Evolutionary conservation across 768 basidiomycete species (phyloP).

Genomic region (Serendipita vermifera): DNA sequence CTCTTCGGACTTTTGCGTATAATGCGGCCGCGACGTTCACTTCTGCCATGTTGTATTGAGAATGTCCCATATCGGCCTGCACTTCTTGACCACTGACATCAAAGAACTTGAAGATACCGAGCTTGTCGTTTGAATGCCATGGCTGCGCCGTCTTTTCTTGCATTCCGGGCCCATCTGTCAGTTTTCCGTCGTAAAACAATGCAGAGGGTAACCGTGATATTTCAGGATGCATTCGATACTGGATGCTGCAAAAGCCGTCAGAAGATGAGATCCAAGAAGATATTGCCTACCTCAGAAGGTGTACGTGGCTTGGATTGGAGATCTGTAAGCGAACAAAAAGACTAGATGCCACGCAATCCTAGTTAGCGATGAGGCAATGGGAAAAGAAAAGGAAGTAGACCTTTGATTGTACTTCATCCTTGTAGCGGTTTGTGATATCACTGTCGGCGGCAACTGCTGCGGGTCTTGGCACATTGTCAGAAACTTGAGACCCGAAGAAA

Average conservation of each 20-base stretch:
- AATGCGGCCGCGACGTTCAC: slow-evolving; percentile 62
- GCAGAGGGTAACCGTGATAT: slow-evolving; percentile 83
- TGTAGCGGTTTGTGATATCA: slow-evolving; percentile 47
- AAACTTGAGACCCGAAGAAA: background rate
- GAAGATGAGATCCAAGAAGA: background rate
- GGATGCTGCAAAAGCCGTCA: slow-evolving; percentile 48
- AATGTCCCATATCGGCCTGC: slow-evolving; percentile 43
- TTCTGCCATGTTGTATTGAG: slow-evolving; percentile 65
- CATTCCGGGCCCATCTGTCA: slow-evolving; percentile 87
- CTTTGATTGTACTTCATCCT: slow-evolving; percentile 76
- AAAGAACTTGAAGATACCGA: slow-evolving; percentile 83
- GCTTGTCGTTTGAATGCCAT: slow-evolving; percentile 71
- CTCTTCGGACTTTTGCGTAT: slow-evolving; percentile 37
- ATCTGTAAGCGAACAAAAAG: slow-evolving; percentile 86
- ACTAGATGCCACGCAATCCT: slow-evolving; percentile 18
- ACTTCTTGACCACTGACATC: slow-evolving; percentile 65
- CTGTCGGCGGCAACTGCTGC: slow-evolving; percentile 92
- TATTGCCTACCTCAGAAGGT: slow-evolving; percentile 61
- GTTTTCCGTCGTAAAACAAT: slow-evolving; percentile 68
- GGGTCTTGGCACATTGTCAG: slow-evolving; percentile 40
- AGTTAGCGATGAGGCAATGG: background rate
- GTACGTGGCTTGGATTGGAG: slow-evolving; percentile 66
- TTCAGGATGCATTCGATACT: slow-evolving; percentile 98
- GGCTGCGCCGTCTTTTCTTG: slow-evolving; percentile 61
- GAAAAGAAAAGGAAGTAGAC: background rate